Conservation (phyloP, 1,139 yeast genomes). For the Casaregolazyma suthepensis region DNA sequence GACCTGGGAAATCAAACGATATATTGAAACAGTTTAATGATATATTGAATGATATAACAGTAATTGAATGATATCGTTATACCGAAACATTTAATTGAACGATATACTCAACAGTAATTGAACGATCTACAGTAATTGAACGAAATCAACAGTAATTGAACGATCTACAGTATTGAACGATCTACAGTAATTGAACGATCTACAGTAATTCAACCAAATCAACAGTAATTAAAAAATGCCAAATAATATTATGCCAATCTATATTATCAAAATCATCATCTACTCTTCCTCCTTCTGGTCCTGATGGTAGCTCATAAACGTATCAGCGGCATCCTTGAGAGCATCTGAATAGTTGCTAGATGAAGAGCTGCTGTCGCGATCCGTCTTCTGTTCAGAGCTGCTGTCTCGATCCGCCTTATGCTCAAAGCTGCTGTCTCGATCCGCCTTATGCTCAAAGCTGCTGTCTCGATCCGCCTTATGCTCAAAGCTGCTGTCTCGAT, state of each 20-base stretch:
- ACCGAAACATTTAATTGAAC: no score
- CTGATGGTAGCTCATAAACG: neutral
- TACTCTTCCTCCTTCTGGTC: neutral
- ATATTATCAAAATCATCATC: neutral
- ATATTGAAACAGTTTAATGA: constrained; percentile 30
- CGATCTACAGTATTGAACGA: no score
- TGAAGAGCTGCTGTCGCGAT: neutral
- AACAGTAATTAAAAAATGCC: neutral
- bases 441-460: neutral
- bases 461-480: neutral
- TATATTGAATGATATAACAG: no score
- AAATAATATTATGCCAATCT: neutral
- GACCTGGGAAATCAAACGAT: constrained; percentile 34
- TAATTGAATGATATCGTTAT: no score
- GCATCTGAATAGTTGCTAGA: neutral
- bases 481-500: no score
- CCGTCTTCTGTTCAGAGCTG: neutral
- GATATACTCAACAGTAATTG: no score
- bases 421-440: no score
- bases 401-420: neutral
- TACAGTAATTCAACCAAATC: no score
- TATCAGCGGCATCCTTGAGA: neutral
- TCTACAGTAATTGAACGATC: no score
- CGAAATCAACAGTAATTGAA: no score
- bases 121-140: no score